Base-by-base conservation (phyloP, 2,329 filamentous ascomycete species). In the Bipolaris oryzae region DNA sequence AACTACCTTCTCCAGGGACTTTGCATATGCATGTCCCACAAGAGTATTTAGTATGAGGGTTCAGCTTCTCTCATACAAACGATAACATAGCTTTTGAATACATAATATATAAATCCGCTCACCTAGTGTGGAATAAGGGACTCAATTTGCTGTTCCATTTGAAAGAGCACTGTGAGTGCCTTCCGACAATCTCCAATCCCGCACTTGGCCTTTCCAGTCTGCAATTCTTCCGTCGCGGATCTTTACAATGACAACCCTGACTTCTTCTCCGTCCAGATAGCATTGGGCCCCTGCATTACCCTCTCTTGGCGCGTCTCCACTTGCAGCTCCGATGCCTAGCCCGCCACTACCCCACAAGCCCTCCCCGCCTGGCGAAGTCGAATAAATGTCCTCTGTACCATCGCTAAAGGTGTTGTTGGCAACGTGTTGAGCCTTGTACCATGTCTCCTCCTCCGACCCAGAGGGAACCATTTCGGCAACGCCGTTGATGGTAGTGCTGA, bases 401-500 rank as follows among this genome's bases (percentile, higher is more conserved):
- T 67, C 48, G 42, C 88, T 88, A 69, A 96, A 96, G 0, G 91
- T 96, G 76, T 98, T 96, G 78, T 97, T 96, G 69, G 91, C 91
- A 63, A 96, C 78, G 80, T 99, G 95, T 69, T 87, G 84, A 62
- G 89, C 85, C 69, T 89, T 89, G 76, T 91, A 96, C 83, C 89
- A 98, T 49, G 79, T 80, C 77, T 98, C 95, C 74, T 96, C 90
- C 15, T 92, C 89, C 2, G 88, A 90, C 0, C 89, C 92, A 5
- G 81, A 74, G 1, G 88, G 82, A 13, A 96, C 83, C 34, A 98
- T 82, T 33, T 85, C 81, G 1, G 95, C 95, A 35, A 85, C 83
- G n/a, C 95, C 95, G 64, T 94, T 95, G 75, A 99, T 96, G 15
- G 94, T 97, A 31, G 92, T 92, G 62, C 88, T 92, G 78, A 98